Evolutionary conservation across 495 filamentous ascomycete genomes (phyloP).

Genomic region (Sabuloglossum arenarium): DNA sequence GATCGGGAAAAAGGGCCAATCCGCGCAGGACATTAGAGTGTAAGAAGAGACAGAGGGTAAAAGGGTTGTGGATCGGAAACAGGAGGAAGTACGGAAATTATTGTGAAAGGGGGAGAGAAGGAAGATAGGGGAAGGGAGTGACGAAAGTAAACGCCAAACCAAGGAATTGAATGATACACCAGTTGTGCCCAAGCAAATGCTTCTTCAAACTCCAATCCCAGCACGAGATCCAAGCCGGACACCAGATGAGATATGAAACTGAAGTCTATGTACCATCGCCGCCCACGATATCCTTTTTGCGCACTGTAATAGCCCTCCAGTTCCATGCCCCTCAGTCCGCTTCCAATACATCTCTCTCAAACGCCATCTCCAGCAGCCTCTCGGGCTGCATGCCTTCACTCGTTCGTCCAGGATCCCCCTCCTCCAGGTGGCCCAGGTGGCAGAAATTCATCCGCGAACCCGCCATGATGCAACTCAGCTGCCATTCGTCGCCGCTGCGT

Average conservation of each 20-base stretch:
- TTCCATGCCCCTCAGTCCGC: no score
- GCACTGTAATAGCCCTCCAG: no score
- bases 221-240: neutral
- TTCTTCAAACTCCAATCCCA: neutral
- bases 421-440: neutral
- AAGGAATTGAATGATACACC: neutral
- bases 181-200: neutral
- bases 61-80: no score
- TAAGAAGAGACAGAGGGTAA: no score
- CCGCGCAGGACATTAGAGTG: no score
- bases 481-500: conserved; percentile 42
- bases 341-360: neutral
- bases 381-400: neutral
- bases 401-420: neutral
- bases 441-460: conserved; percentile 29
- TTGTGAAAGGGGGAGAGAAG: neutral
- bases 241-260: neutral
- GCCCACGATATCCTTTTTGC: no score
- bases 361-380: neutral
- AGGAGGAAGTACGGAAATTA: no score
- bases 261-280: neutral
- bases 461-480: conserved; percentile 45
- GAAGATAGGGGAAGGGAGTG: neutral
- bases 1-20: no score
- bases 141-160: neutral